These are phyloP conservation scores for Leccinum barrowsii DNA, from an alignment of 768 basidiomycete species.

Conservation along the genomic window DNA sequence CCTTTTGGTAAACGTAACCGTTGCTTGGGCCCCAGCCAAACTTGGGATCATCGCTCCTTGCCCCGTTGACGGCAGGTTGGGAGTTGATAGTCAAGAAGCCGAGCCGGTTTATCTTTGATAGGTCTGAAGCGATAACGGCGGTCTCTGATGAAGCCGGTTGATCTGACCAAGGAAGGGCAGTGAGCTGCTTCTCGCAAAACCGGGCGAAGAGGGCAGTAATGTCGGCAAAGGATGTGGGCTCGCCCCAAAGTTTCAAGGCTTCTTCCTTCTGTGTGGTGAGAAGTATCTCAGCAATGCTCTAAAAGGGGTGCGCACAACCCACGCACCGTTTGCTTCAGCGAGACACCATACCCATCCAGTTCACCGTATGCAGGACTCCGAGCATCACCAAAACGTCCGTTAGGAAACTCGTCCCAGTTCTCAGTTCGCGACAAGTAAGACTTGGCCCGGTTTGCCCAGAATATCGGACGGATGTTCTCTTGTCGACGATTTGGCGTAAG, in stretches of 20 bases:
- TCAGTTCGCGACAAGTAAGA: slow-evolving; percentile 95
- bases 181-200: slow-evolving; percentile 74
- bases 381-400: slow-evolving; percentile 97
- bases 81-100: slow-evolving; percentile 98
- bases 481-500: slow-evolving; percentile 88
- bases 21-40: slow-evolving; percentile 95
- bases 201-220: slow-evolving; percentile 71
- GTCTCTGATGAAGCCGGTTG: slow-evolving; percentile 84
- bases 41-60: slow-evolving; percentile 73
- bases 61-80: slow-evolving; percentile 93
- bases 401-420: slow-evolving; percentile 99
- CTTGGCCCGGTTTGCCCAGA: slow-evolving; percentile 96
- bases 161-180: slow-evolving; percentile 94
- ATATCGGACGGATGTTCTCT: slow-evolving; percentile 95
- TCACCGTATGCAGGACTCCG: slow-evolving; percentile 98
- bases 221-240: slow-evolving; percentile 64
- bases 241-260: slow-evolving; percentile 84
- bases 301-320: neutral
- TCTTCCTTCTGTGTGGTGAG: slow-evolving; percentile 70
- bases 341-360: slow-evolving; percentile 93
- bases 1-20: slow-evolving; percentile 96
- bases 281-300: slow-evolving; percentile 6
- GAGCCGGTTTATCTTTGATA: slow-evolving; percentile 82
- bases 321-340: slow-evolving; percentile 82
- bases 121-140: slow-evolving; percentile 66